Base-by-base conservation (phyloP, 129 eudicot genomes). In the Centrapalus pauciflorus region DNA sequence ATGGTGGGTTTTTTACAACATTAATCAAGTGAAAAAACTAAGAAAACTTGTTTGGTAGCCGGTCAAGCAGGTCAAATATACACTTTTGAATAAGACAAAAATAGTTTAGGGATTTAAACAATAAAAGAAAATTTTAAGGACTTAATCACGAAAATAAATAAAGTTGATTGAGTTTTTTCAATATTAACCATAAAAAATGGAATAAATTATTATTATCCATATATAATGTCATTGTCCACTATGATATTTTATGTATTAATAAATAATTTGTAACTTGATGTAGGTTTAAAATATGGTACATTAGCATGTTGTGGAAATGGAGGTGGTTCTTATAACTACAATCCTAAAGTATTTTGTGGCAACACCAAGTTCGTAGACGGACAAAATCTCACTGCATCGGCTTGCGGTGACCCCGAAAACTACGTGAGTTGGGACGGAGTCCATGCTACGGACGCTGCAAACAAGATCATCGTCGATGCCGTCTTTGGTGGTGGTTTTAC, bases 361-460 rank as follows among this genome's bases (percentile, higher is more conserved):
- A 84, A 80, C 62, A 74, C 30, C 1, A 89, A 89, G 71, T 14
- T 70, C 14, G 45, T 89, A 7, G 37, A 84, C 61, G 93, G 95
- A 5, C 49, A 64, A 32, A 81, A 59, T 26, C 34, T 86, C 3
- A 82, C 84, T 0, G 90, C 96, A 21, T 55, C 45, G 5, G 93
- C 96, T 52, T 89, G 99, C 37, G 58, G 23, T 2, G 97, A 94
- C 30, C 97, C 99, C 1, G 51, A 79, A 56, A 82, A 84, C 27
- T 89, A 89, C 52, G 99, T 86, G 30, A 94, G 95, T 64, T 94
- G 90, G 96, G 94, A 91, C 67, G 96, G 96, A 29, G 61, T 91
- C 12, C 96, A 87, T 72, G 66, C 84, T n/a, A 90, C 97, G 0
- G 93, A 90, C 64, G 97, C 90, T 7, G 93, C 97, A 34, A 90